Evolutionary conservation across 1,139 yeast genomes (phyloP).

Genomic region (Candida neerlandica): DNA sequence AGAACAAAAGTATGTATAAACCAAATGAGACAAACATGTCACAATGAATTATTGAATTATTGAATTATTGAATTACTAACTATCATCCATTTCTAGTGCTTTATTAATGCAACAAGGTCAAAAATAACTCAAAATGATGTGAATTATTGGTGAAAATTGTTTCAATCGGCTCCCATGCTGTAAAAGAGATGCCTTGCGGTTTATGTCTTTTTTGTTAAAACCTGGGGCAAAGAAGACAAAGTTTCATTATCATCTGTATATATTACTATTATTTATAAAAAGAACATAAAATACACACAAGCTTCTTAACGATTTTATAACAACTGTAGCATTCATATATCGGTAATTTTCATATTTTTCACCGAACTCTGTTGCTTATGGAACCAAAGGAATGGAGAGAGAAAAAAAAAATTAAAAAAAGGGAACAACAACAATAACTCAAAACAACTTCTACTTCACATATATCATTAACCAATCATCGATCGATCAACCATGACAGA

Average conservation of each 20-base stretch:
- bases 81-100: conserved; percentile 32
- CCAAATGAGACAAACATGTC: neutral
- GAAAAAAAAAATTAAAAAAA: no score
- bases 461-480: neutral
- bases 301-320: neutral
- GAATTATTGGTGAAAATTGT: neutral
- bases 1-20: conserved; percentile 72
- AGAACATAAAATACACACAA: neutral
- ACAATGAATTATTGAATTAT: neutral
- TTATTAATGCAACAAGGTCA: conserved; percentile 48
- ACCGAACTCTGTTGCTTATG: no score
- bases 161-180: neutral
- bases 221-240: no score
- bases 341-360: no score
- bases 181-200: no score
- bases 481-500: conserved; percentile 14
- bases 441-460: no score
- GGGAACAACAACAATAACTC: no score
- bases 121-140: conserved; percentile 7
- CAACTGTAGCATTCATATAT: neutral
- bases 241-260: neutral
- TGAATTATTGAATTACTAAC: conserved; percentile 31
- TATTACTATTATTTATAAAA: neutral
- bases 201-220: no score
- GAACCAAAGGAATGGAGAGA: no score